phyloP scores from a whole-genome alignment of 805 yeast species.

The Candida patagonica region DNA sequence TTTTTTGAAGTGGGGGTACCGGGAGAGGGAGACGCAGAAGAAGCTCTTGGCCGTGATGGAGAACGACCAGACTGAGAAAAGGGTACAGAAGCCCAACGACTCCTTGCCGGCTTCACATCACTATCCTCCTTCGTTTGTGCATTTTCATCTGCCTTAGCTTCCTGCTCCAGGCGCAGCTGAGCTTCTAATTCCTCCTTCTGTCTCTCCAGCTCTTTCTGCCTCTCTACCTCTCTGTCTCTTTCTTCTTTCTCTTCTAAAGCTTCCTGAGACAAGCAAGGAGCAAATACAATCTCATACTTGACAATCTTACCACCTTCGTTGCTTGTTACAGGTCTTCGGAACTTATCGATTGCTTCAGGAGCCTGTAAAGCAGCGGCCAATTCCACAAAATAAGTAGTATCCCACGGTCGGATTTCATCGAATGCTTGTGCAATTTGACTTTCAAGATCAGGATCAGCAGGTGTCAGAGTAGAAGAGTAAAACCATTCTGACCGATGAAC shows the following conservation, averaged over 20 bases:
- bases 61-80: not conserved
- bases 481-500: conserved; percentile 32
- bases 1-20: not conserved
- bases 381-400: conserved; percentile 19
- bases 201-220: not conserved
- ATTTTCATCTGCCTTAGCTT: not conserved
- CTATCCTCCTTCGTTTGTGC: not conserved
- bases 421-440: conserved; percentile 17
- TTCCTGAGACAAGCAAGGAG: conserved; percentile 20
- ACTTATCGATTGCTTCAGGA: conserved; percentile 21
- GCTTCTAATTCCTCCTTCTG: not conserved
- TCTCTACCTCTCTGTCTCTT: conserved; percentile 7
- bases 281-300: conserved; percentile 20
- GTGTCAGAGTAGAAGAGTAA: conserved; percentile 26
- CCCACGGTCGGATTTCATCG: conserved; percentile 20
- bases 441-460: conserved; percentile 27
- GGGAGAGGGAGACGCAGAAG: conserved; percentile 1
- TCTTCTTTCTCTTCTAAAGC: conserved; percentile 10
- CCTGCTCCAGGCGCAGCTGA: not conserved
- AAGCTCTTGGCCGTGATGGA: not conserved
- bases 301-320: conserved; percentile 8
- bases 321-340: conserved; percentile 17
- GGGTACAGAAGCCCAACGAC: not conserved
- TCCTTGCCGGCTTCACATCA: conserved; percentile 3
- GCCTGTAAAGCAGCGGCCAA: conserved; percentile 19